Evolutionary conservation across 495 filamentous ascomycete species (phyloP), one percentile per base, ranked within the genome.

Genomic region (Pyronema omphalodes): DNA sequence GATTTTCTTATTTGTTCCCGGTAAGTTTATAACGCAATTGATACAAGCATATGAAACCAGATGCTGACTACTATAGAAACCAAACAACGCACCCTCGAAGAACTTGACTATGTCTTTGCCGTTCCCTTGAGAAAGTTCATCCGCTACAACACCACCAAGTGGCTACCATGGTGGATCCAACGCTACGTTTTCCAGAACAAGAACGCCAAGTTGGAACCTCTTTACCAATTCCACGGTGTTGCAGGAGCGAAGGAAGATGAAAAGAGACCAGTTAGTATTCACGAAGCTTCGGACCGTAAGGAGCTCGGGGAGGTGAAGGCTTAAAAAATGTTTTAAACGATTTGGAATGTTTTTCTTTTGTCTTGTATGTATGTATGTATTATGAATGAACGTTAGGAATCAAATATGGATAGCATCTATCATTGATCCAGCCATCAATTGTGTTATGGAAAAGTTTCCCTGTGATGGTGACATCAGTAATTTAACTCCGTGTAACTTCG

Each of bases 1-100:
- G 71, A 83, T 88, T 60, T 83, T 84, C 68, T 67, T 86, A 15
- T 52, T 84, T 86, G 79, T 68, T 57, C 86, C 14, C 86, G 84
- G 60, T 73, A 67, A 43, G 76, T 72, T n/a, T 84, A 84, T 61
- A 87, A 86, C 67, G 82, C 79, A 0, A 80, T 82, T 86, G 86
- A 86, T 66, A 1, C 23, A 29, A 29, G 1, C 23, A 29, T 29
- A 5, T 29, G 23, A 29, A 29, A 29, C 23, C 5, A 29, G 78
- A 76, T 44, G 71, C 76, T 65, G 83, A 84, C 63, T 70, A 84
- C 51, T 80, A 78, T 0, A 69, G 84, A 88, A 66, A 88, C 84
- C 5, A 88, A 87, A 67, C 80, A 83, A 61, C 73, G 77, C 36
- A 84, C 82, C 6, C 75, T 88, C 6, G 80, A 82, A 58, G 79